Evolutionary conservation across 2,329 filamentous ascomycete species (phyloP), one percentile per base, ranked within the genome.

Genomic region (Ramichloridium luteum): DNA sequence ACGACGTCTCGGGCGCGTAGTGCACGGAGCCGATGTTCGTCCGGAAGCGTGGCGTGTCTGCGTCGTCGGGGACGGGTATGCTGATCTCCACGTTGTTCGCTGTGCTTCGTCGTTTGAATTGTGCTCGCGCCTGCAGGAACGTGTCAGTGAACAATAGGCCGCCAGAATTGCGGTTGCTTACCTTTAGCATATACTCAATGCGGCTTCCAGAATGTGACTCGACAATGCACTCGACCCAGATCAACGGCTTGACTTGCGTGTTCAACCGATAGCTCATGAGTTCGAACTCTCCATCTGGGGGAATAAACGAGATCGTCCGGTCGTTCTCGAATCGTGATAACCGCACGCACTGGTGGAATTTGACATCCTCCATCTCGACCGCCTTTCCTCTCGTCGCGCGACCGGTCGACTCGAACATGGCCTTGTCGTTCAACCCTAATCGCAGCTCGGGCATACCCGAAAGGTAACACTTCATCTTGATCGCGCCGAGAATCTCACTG

Each of bases 391-490:
- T 68, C 25, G 88, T 96, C 11, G 88, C 84, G 39, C 90, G 73
- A 16, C 90, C 90, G 0, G 90, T 98, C 3, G 85, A 93, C 63
- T 98, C 90, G 53, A 98, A 98, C 90, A 98, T 98, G 58, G 84
- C 90, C 63, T 98, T 98, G 67, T 98, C 90, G 64, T 98, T 98
- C 54, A 98, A 64, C 4, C 90, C 90, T 30, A 98, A 62, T 16
- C 90, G 79, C 51, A 98, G 62, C 62, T 98, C 90, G 8, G 90
- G 90, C 90, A 98, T 98, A 36, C 90, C 90, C 28, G 84, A 93
- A 11, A 98, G 70, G 55, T 98, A 98, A 62, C 90, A 98, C 64
- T 98, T 98, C 90, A 98, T 94, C 66, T 98, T 98, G 59, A 98
- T 78, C 26, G 90, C 86, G 34, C 90, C 90, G 14, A 98, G 68